Percentiles rank a stretch among this genome's conserved stretches.
Conservation (phyloP, 2,329 filamentous ascomycete species). For the Blastomyces silverae region DNA sequence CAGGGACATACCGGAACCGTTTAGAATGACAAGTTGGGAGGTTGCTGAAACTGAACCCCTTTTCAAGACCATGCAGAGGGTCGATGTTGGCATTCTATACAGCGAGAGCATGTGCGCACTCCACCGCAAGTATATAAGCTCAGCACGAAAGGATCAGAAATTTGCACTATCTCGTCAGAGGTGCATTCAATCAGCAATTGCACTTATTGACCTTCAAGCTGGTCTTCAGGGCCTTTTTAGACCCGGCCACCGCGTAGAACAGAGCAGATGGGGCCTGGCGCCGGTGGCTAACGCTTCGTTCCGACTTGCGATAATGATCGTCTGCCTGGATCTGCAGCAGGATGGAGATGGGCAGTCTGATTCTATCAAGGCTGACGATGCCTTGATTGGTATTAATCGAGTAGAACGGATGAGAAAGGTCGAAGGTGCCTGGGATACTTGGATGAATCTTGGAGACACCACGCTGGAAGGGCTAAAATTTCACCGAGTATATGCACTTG, state of each 20-base stretch:
- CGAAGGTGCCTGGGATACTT: background rate
- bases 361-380: background rate
- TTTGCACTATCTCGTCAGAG: slow-evolving; percentile 38
- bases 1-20: slow-evolving; percentile 18
- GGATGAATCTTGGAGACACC: background rate
- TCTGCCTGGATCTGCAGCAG: slow-evolving; percentile 40
- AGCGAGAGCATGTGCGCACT: slow-evolving; percentile 31
- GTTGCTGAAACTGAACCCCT: background rate
- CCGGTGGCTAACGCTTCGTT: slow-evolving; percentile 43
- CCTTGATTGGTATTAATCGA: background rate
- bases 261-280: slow-evolving; percentile 41
- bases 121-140: slow-evolving; percentile 33
- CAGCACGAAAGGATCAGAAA: slow-evolving; percentile 26
- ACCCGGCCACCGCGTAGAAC: slow-evolving; percentile 37
- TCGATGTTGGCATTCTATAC: slow-evolving; percentile 30
- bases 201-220: slow-evolving; percentile 41
- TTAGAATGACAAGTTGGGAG: slow-evolving; percentile 4
- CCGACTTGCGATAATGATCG: slow-evolving; percentile 44
- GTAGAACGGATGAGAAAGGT: slow-evolving; percentile 7
- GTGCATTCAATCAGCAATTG: slow-evolving; percentile 42
- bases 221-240: slow-evolving; percentile 39
- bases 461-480: background rate
- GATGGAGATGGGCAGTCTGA: slow-evolving; percentile 17
- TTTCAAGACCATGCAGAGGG: slow-evolving; percentile 14
- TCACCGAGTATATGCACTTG: background rate